These are phyloP conservation scores for Dendrocalamus latiflorus DNA, from an alignment of 202 grass and related monocot species.

Conservation along the genomic window DNA sequence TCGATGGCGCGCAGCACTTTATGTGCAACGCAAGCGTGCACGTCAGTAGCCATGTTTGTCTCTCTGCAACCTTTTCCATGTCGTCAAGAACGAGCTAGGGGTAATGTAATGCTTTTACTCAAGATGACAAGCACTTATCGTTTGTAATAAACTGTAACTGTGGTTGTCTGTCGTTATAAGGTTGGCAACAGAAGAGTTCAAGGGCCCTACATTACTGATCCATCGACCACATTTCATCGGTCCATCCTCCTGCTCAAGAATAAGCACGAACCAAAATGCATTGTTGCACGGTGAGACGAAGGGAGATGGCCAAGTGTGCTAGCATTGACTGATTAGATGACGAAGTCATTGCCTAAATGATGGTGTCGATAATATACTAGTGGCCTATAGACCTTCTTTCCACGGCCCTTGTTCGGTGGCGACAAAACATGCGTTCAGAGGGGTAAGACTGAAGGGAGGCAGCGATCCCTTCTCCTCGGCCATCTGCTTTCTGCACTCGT, in stretches of 20 bases:
- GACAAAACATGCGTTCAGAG: background rate
- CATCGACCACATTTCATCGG: background rate
- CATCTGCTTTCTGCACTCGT: background rate
- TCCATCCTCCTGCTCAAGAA: background rate
- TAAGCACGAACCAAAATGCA: background rate
- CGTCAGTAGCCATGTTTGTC: background rate
- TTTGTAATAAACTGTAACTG: background rate
- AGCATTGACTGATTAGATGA: background rate
- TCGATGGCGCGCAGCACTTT: background rate
- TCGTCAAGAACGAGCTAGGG: background rate
- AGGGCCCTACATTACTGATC: background rate
- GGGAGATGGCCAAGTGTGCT: background rate
- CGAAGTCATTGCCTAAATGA: background rate
- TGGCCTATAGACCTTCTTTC: background rate
- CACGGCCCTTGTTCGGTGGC: background rate
- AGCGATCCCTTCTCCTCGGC: background rate
- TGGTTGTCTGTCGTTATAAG: background rate
- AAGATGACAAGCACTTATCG: background rate
- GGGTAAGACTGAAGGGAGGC: background rate
- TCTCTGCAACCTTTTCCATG: background rate
- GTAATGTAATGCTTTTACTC: background rate
- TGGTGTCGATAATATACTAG: background rate
- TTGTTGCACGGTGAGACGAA: background rate
- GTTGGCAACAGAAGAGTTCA: background rate
- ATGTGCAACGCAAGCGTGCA: conserved; percentile 4